Evolutionary conservation across 225 moss, liverwort and hornwort genomes (phyloP).

Genomic region (Bryum argenteum): DNA sequence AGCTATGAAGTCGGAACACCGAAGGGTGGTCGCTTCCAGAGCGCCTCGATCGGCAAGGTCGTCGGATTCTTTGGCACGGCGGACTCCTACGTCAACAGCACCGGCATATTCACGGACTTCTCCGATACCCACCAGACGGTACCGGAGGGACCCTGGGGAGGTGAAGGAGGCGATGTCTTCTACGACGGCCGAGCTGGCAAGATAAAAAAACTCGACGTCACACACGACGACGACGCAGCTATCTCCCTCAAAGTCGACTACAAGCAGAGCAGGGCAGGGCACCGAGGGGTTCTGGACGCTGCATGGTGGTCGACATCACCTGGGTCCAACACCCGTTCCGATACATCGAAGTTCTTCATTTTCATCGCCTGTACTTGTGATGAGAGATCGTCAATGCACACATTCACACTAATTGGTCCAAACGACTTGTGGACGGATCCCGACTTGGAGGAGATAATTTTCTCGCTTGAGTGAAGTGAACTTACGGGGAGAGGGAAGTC

Average conservation of each 20-base stretch:
- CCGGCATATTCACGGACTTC: neutral
- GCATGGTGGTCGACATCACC: neutral
- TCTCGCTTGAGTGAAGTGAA: neutral
- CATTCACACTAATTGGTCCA: neutral
- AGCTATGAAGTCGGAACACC: neutral
- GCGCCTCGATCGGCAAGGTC: neutral
- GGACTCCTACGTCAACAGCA: neutral
- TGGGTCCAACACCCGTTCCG: neutral
- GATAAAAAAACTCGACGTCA: neutral
- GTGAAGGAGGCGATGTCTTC: neutral
- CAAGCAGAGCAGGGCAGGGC: neutral
- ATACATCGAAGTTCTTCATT: neutral
- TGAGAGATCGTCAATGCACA: neutral
- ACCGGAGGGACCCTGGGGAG: neutral
- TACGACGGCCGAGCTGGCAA: neutral
- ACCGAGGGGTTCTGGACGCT: neutral
- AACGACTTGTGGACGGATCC: neutral
- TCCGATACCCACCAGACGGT: neutral
- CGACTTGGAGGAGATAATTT: neutral
- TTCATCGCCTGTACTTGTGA: neutral
- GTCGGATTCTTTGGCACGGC: neutral
- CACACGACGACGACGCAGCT: neutral
- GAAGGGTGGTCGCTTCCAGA: neutral
- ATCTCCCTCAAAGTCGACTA: neutral
- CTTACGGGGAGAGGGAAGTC: neutral